Conservation (phyloP, 2,329 filamentous ascomycete species). For the Aspergillus proliferans region DNA sequence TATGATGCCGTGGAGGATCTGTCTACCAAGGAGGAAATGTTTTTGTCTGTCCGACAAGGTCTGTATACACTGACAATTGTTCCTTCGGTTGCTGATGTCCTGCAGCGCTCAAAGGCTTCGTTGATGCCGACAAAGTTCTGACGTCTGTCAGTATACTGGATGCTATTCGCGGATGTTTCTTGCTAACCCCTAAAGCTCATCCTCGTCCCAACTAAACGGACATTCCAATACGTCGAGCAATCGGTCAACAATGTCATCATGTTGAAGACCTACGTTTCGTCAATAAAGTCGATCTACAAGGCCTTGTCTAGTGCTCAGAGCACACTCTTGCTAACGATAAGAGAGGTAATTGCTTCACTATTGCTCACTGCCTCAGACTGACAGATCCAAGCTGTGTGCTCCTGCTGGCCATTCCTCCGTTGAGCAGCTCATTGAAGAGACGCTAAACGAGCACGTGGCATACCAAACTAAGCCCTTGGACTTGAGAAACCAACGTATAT, state of each 20-base stretch:
- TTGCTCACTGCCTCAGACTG: background rate
- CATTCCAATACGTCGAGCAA: conserved; percentile 66
- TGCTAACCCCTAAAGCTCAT: conserved; percentile 55
- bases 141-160: conserved; percentile 53
- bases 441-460: conserved; percentile 73
- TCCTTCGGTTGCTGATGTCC: conserved; percentile 2
- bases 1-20: conserved; percentile 83
- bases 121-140: conserved; percentile 73
- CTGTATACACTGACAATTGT: conserved; percentile 6
- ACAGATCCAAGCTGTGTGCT: conserved; percentile 51
- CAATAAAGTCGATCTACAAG: conserved; percentile 61
- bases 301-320: conserved; percentile 61
- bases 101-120: conserved; percentile 64
- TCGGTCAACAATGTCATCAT: conserved; percentile 81
- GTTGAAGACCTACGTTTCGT: conserved; percentile 72
- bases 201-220: conserved; percentile 61
- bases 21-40: conserved; percentile 75
- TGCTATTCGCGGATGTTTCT: background rate
- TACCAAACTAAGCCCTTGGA: conserved; percentile 77
- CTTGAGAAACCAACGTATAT: conserved; percentile 80
- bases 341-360: conserved; percentile 40
- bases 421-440: conserved; percentile 57
- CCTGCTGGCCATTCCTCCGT: conserved; percentile 57
- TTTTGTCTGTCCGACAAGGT: conserved; percentile 68
- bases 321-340: conserved; percentile 60